A percentile compares a stretch with the other conserved stretches of the same genome.
phyloP scores from a whole-genome alignment of 305 asterid genomes.

The Fraxinus ornus region DNA sequence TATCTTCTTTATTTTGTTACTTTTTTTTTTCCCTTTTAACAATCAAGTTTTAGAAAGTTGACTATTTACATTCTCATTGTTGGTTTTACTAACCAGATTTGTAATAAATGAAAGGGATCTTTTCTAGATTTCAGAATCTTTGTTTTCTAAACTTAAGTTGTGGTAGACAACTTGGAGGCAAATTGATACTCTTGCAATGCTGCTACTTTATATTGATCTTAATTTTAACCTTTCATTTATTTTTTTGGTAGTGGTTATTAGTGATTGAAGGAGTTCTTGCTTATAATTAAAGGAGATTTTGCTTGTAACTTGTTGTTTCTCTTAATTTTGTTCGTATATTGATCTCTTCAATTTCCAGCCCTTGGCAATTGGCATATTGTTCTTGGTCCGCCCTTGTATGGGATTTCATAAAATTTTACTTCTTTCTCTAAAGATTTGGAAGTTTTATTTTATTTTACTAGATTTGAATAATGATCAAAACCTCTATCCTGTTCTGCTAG shows the following conservation, averaged over 20 bases:
- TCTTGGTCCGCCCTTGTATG: not conserved
- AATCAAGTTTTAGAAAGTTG: not conserved
- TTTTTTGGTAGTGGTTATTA: not conserved
- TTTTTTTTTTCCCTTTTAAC: not conserved
- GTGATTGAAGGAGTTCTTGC: not conserved
- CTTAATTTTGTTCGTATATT: not conserved
- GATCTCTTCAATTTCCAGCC: not conserved
- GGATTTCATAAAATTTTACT: not conserved
- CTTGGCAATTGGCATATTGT: not conserved
- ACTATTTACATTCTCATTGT: not conserved
- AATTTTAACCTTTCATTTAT: not conserved
- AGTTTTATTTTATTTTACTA: not conserved
- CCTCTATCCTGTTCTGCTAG: not conserved
- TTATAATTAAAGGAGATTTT: not conserved
- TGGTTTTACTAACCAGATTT: not conserved
- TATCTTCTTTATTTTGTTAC: not conserved
- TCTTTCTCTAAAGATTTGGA: not conserved
- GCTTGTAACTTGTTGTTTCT: not conserved
- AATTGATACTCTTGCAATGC: not conserved
- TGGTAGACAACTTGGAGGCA: not conserved
- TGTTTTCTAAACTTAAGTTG: not conserved
- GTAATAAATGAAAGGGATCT: not conserved
- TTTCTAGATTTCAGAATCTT: not conserved
- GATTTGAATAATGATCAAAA: not conserved
- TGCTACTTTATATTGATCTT: not conserved